These are phyloP conservation scores for Eimeria sp. DNA, from an alignment of 169 alveolate species.

Conservation along the genomic window DNA sequence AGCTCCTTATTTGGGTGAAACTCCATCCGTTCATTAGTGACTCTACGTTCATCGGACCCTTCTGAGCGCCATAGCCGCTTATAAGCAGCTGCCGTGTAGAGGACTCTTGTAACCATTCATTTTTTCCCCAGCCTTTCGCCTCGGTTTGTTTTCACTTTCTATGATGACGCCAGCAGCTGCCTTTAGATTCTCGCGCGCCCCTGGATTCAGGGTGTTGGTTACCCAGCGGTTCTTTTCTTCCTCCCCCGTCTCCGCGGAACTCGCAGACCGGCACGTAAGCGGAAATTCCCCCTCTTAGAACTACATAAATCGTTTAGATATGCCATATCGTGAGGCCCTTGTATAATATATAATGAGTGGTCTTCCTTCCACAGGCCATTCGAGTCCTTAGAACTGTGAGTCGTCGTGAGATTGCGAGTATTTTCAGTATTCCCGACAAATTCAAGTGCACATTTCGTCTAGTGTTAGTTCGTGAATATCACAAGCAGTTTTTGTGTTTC, in stretches of 20 bases:
- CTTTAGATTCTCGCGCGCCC: neutral
- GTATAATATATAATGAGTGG: neutral
- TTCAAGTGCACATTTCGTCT: neutral
- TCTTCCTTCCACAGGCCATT: neutral
- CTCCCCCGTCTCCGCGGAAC: slow-evolving; percentile 6
- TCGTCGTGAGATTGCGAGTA: neutral
- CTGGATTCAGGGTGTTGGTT: neutral
- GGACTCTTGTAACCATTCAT: neutral
- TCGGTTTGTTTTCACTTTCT: neutral
- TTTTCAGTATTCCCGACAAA: neutral
- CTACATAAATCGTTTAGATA: neutral
- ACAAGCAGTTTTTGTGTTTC: neutral
- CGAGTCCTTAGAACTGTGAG: neutral
- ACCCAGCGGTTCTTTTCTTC: neutral
- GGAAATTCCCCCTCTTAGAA: neutral
- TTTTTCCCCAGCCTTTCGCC: neutral
- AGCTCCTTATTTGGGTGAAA: neutral
- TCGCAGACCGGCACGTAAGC: neutral
- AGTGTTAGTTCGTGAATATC: neutral
- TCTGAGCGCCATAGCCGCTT: neutral
- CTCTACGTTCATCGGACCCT: neutral
- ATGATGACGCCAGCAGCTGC: neutral
- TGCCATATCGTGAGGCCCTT: too few species aligned
- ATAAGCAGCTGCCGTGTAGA: neutral
- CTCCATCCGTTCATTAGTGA: neutral